Conservation (phyloP, 805 yeast species). For the Ogataea philodendri region DNA sequence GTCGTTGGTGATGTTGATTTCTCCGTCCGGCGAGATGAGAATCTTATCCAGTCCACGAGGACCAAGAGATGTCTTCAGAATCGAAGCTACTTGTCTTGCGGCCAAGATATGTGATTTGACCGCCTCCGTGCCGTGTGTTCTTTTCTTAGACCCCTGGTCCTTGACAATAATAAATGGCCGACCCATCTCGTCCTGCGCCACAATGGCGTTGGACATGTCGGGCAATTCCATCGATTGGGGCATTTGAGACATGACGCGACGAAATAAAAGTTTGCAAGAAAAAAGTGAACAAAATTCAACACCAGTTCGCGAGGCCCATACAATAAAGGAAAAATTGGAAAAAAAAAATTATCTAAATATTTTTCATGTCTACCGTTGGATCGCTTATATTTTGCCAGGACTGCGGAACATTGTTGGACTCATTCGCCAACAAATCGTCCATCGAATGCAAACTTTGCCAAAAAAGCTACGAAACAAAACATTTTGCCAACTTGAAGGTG, state of each 20-base stretch:
- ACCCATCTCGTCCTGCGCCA: conserved; percentile 99
- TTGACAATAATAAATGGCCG: conserved; percentile 97
- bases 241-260: conserved; percentile 18
- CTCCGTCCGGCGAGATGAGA: conserved; percentile 93
- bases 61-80: conserved; percentile 89
- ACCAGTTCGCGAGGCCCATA: conserved; percentile 7
- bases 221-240: conserved; percentile 55
- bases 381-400: conserved; percentile 89
- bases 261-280: conserved; percentile 10
- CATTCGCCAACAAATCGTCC: conserved; percentile 47
- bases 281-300: conserved; percentile 10
- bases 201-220: conserved; percentile 95
- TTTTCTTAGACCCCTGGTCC: conserved; percentile 54
- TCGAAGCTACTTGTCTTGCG: conserved; percentile 90
- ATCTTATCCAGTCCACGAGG: conserved; percentile 99
- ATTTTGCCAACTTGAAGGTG: conserved; percentile 78
- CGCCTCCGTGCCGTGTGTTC: conserved; percentile 79
- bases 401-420: conserved; percentile 88
- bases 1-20: conserved; percentile 95
- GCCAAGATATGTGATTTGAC: conserved; percentile 87
- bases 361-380: conserved; percentile 87
- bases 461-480: conserved; percentile 40
- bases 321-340: conserved; percentile 2
- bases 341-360: conserved; percentile 7
- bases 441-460: conserved; percentile 57